Base-by-base conservation (phyloP, 1,284 basidiomycete species). In the Trichosporon coremiiforme region DNA sequence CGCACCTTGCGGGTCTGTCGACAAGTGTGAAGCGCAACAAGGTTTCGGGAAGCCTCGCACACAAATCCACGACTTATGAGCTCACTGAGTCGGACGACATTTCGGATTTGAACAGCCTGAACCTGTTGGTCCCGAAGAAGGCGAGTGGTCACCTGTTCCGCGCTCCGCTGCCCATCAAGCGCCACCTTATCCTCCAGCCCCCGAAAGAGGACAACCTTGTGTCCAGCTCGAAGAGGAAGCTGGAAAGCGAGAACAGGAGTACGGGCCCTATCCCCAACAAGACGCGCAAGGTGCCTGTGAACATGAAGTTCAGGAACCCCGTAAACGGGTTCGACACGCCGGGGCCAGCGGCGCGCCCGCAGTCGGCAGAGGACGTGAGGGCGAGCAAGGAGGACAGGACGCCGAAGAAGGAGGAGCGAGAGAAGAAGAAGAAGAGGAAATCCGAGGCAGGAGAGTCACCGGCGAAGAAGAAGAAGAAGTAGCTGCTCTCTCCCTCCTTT, bases 81-180 rank as follows among this genome's bases (percentile, higher is more conserved):
- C 71, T 84, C 5, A 38, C 72, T 0, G 78, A 79, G 2, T 73
- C 74, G 5, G 57, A 29, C 6, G 66, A 60, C 12, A 67, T 57
- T 20, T 66, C 67, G 45, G 82, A 84, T 69, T 81, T 82, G 79
- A 68, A 69, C 31, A 80, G 81, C 2, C 75, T 84, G 75, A 75
- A 71, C 62, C 68, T 84, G 33, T 67, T 84, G 41, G 76, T 83
- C 2, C 83, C 83, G 5, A 72, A 71, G 29, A 68, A 75, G 33
- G 12, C 50, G n/a, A 41, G 29, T 17, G 38, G 36, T 2, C 38
- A 41, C 15, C 36, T 38, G n/a, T 64, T 47, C 68, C 60, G 36
- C 65, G 10, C 13, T 20, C 13, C 71, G 83, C 80, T 80, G 7
- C 81, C 83, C 4, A 68, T 79, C 38, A 74, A 75, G 10, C 78